Conservation (phyloP, 2,329 filamentous ascomycete genomes). For the Ceratocystis eucalypticola region DNA sequence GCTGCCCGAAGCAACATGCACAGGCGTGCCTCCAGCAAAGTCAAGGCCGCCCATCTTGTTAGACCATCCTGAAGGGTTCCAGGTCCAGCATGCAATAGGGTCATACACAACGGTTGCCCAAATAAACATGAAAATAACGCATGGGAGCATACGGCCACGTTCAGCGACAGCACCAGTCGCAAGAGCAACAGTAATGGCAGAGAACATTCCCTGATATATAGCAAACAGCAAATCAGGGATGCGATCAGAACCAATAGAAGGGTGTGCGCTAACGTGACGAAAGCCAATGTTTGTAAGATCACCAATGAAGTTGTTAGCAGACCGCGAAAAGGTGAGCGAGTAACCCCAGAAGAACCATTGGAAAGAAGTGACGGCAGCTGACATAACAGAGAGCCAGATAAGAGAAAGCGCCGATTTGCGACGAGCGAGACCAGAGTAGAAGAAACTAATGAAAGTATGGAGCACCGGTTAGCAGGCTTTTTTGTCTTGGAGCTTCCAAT, state of each 20-base stretch:
- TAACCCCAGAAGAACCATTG: constrained; percentile 96
- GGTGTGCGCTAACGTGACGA: constrained; percentile 57
- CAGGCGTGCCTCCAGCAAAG: constrained; percentile 80
- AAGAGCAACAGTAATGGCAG: constrained; percentile 71
- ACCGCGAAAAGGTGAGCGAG: constrained; percentile 68
- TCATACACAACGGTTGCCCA: constrained; percentile 88
- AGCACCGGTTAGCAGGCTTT: neutral
- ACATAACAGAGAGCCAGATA: constrained; percentile 84
- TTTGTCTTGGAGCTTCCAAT: neutral
- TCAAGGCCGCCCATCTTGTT: constrained; percentile 69
- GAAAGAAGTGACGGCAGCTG: constrained; percentile 68
- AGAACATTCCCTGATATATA: constrained; percentile 81
- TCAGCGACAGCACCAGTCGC: constrained; percentile 77
- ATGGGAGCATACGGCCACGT: constrained; percentile 75
- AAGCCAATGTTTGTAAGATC: constrained; percentile 70
- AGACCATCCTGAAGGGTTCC: constrained; percentile 74
- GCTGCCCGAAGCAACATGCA: constrained; percentile 72
- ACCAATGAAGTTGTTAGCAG: constrained; percentile 62
- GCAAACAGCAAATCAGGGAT: constrained; percentile 77
- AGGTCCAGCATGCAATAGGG: constrained; percentile 88
- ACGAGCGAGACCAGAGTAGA: constrained; percentile 81
- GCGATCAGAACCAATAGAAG: constrained; percentile 57
- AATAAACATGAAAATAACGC: constrained; percentile 83
- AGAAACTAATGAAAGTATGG: constrained; percentile 40
- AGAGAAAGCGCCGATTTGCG: constrained; percentile 80